Base-by-base conservation (phyloP, 139 green algal genomes). In the Limnomonas spitsbergensis region DNA sequence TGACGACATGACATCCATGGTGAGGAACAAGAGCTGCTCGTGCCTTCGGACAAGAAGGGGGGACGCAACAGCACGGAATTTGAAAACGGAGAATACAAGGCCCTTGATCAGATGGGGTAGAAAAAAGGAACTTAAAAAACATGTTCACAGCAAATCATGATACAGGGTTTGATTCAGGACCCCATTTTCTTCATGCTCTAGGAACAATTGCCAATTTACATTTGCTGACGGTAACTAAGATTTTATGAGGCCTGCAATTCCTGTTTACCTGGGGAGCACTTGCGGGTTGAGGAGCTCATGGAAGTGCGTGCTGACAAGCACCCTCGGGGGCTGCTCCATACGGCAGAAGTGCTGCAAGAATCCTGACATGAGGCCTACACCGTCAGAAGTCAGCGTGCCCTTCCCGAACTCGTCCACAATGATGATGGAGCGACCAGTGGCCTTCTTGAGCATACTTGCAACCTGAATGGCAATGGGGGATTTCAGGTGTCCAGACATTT, bases 351-450 rank as follows among this genome's bases (percentile, higher is more conserved):
- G 82, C 4, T 83, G 39, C 35, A 97, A 53, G 6, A 88, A 82
- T 0, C 84, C 85, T 35, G 82, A 84, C 61, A 95, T 79, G 40
- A 98, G 87, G 24, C 90, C 93, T 3, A 93, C 86, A 1, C 94
- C 94, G 81, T 97, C 94, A 9, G 85, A 79, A 1, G 86, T 80
- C 34, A 96, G 79, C 0, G 95, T 98, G 73, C 94, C 94, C 81
- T 98, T 98, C 2, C 95, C 95, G 84, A 98, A 98, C 82, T 98
- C 95, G 74, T 98, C 95, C 0, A 98, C 84, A 9, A 98, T 82
- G 54, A 92, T 83, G 24, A 98, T 85, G 0, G 92, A 97, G 76
- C 88, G 91, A 53, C 47, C 66, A 0, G 92, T 97, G 47, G 90
- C 88, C 2, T 82, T 68, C 6, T 77, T 66, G 39, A 97, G 82